These are phyloP conservation scores for Boletus smithii DNA, from an alignment of 1,284 basidiomycete species.

Conservation along the genomic window DNA sequence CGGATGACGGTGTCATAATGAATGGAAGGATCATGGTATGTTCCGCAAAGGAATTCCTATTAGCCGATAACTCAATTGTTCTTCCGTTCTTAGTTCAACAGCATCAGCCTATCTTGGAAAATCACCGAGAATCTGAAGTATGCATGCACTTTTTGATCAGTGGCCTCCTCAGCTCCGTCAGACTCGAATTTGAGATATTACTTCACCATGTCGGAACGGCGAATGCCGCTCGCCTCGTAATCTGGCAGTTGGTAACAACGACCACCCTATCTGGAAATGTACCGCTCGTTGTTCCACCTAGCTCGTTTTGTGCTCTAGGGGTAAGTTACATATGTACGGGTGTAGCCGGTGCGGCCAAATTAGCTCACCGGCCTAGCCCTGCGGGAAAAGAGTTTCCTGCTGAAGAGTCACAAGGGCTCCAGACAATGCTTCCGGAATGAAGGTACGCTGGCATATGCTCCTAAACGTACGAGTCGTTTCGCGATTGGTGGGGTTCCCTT, in stretches of 20 bases:
- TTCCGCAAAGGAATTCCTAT: conserved; percentile 2
- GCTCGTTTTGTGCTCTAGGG: neutral
- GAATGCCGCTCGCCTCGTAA: neutral
- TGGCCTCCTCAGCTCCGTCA: neutral
- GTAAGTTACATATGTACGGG: neutral
- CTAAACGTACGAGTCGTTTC: conserved; percentile 17
- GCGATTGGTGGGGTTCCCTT: conserved; percentile 27
- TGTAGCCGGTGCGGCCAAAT: conserved; percentile 24
- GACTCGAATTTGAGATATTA: neutral
- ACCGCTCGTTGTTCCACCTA: neutral
- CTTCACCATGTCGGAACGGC: conserved; percentile 1
- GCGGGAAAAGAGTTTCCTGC: neutral
- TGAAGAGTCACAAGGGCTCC: conserved; percentile 7
- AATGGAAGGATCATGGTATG: conserved; percentile 8
- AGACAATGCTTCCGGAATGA: conserved; percentile 13
- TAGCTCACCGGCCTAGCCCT: conserved; percentile 10
- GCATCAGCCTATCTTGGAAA: conserved; percentile 14
- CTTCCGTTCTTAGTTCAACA: neutral
- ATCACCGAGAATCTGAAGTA: conserved; percentile 1
- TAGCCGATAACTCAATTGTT: neutral
- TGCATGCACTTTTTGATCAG: conserved; percentile 2
- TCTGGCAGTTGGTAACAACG: conserved; percentile 1
- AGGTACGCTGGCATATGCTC: conserved; percentile 5
- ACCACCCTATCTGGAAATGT: neutral
- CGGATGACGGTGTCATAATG: neutral